phyloP scores from a whole-genome alignment of 2,329 filamentous ascomycete genomes.

The Colletotrichum gigasporum region DNA sequence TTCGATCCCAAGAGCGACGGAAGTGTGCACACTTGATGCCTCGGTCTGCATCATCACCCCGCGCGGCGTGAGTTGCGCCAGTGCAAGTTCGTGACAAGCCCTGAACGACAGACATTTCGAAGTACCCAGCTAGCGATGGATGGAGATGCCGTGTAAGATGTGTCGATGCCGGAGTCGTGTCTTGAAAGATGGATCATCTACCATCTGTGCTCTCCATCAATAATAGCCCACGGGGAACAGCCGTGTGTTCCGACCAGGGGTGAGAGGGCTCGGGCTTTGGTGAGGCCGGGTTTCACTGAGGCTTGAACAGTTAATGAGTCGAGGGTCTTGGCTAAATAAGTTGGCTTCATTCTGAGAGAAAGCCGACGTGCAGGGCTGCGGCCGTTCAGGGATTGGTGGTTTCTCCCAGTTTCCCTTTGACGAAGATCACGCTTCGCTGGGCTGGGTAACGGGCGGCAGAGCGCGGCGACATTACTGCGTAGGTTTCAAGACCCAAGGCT shows the following conservation, averaged over 20 bases:
- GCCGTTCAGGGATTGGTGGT: background rate
- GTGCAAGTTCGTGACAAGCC: background rate
- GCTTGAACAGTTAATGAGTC: background rate
- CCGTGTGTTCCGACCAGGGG: background rate
- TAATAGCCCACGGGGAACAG: background rate
- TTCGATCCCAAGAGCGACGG: too few relatives aligned
- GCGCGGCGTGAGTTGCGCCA: too few relatives aligned
- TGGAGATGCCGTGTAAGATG: background rate
- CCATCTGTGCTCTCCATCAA: background rate
- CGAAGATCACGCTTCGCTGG: constrained; percentile 3
- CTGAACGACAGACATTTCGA: background rate
- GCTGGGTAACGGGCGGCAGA: background rate
- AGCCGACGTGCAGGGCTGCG: background rate
- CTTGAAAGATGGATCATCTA: background rate
- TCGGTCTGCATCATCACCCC: background rate
- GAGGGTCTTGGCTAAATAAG: constrained; percentile 3
- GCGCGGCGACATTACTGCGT: background rate
- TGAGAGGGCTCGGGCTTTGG: background rate
- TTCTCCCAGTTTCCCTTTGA: background rate
- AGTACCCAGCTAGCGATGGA: background rate
- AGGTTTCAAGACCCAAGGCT: constrained; percentile 3
- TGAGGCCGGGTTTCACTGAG: background rate
- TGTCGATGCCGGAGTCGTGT: background rate
- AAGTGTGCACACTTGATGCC: background rate
- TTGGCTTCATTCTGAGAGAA: constrained; percentile 2